Evolutionary conservation across 345 rosid genomes (phyloP).

Genomic region (Ceriops tagal): DNA sequence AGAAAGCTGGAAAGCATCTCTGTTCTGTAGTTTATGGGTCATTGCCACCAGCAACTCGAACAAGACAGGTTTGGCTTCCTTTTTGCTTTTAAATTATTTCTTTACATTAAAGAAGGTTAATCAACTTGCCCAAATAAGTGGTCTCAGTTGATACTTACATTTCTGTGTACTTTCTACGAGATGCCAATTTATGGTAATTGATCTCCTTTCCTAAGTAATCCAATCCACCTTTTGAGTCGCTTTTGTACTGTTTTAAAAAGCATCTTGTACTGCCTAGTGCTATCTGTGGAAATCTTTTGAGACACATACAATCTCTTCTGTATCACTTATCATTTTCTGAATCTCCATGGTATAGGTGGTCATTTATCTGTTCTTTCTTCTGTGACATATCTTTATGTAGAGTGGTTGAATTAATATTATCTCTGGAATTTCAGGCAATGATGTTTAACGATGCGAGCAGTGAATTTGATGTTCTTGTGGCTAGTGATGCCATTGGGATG

Average conservation of each 20-base stretch:
- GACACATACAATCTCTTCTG: background rate
- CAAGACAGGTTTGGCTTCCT: constrained; percentile 67
- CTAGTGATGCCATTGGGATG: constrained; percentile 99
- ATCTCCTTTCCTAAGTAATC: background rate
- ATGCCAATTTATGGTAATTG: background rate
- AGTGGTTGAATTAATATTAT: constrained; percentile 19
- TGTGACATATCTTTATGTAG: constrained; percentile 6
- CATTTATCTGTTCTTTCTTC: background rate
- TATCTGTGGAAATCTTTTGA: constrained; percentile 1
- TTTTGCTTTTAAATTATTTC: constrained; percentile 16
- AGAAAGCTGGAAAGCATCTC: constrained; percentile 60
- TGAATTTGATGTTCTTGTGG: constrained; percentile 92
- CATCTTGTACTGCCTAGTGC: too few species aligned
- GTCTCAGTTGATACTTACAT: background rate
- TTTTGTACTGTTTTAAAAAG: too few species aligned
- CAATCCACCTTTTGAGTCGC: too few species aligned
- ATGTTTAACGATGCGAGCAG: constrained; percentile 79
- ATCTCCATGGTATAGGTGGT: background rate
- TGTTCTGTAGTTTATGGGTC: constrained; percentile 97
- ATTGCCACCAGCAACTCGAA: constrained; percentile 87
- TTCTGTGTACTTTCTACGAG: background rate
- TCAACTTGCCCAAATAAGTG: constrained; percentile 2
- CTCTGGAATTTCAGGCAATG: constrained; percentile 67
- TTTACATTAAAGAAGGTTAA: background rate
- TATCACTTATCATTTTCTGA: background rate